Evolutionary conservation across 805 yeast species (phyloP).

Genomic region (Spathaspora sp.): DNA sequence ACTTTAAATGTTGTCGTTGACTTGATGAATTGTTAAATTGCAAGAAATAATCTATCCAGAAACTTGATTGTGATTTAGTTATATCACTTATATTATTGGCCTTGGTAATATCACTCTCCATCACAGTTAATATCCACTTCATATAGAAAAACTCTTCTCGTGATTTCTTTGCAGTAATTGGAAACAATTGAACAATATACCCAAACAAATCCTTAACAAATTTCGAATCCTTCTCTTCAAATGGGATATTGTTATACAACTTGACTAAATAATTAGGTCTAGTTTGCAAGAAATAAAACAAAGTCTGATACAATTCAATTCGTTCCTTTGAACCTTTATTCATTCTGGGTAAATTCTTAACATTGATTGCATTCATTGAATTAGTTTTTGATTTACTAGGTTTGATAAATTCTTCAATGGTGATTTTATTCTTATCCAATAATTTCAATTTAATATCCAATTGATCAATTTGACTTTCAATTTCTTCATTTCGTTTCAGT

Average conservation of each 20-base stretch:
- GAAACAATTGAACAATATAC: constrained; percentile 24
- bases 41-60: constrained; percentile 45
- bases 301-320: constrained; percentile 66
- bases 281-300: constrained; percentile 81
- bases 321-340: constrained; percentile 45
- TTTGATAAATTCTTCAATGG: constrained; percentile 66
- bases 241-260: constrained; percentile 38
- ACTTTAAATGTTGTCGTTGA: constrained; percentile 45
- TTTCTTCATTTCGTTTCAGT: constrained; percentile 64
- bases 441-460: constrained; percentile 75
- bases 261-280: constrained; percentile 69
- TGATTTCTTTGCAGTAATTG: constrained; percentile 34
- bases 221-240: constrained; percentile 19
- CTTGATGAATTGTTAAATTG: constrained; percentile 45
- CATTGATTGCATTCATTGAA: constrained; percentile 8
- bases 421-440: constrained; percentile 73
- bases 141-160: constrained; percentile 72
- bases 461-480: constrained; percentile 73
- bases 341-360: constrained; percentile 25
- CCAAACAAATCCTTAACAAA: constrained; percentile 19
- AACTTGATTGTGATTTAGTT: constrained; percentile 30
- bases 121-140: constrained; percentile 49
- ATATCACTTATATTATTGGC: constrained; percentile 30
- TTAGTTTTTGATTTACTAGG: constrained; percentile 28
- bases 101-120: constrained; percentile 38